These are phyloP conservation scores for Monilinia fructigena DNA, from an alignment of 2,329 filamentous ascomycete genomes.

Conservation along the genomic window DNA sequence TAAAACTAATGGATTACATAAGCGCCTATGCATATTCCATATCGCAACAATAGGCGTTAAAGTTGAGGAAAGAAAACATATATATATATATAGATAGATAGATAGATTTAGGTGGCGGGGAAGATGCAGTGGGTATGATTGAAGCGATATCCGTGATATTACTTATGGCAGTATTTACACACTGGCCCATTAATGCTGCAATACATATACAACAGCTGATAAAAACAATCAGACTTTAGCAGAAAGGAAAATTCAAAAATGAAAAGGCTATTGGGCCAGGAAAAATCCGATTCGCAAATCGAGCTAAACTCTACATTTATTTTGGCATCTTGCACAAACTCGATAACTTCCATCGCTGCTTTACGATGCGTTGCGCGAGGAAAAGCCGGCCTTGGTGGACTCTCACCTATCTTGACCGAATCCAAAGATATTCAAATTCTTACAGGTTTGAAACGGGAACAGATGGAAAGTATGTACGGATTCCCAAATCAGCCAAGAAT, in stretches of 20 bases:
- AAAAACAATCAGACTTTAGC: background rate
- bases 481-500: constrained; percentile 28
- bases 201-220: no score
- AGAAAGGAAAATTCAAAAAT: constrained; percentile 42
- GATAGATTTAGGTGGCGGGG: no score
- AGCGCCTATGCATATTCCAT: no score
- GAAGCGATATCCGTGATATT: no score
- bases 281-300: constrained; percentile 54
- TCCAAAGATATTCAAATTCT: constrained; percentile 34
- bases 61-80: no score
- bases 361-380: constrained; percentile 59
- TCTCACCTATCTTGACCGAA: constrained; percentile 33
- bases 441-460: constrained; percentile 29
- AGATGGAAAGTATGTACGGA: constrained; percentile 24
- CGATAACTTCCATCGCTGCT: constrained; percentile 50
- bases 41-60: no score
- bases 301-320: constrained; percentile 59
- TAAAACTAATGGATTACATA: no score
- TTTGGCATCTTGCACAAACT: constrained; percentile 60
- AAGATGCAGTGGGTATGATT: no score
- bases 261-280: constrained; percentile 40
- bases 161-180: no score
- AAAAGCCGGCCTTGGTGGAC: constrained; percentile 45
- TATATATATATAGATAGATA: no score
- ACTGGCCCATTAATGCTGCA: no score